Evolutionary conservation across 2,329 filamentous ascomycete genomes (phyloP), one percentile per base, ranked within the genome.

Genomic region (Daldinia eschscholtzii): DNA sequence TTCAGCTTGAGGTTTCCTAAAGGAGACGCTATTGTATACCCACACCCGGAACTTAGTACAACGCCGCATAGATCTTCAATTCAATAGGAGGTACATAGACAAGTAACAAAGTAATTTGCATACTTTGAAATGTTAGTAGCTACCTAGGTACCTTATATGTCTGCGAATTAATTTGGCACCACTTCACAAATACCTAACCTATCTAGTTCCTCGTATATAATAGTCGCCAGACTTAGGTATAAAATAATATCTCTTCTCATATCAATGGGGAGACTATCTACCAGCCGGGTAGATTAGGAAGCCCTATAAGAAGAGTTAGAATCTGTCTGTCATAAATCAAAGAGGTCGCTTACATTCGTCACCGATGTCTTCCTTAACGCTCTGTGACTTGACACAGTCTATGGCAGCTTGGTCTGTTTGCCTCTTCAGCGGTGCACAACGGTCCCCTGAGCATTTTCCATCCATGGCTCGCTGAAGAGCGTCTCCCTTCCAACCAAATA

Each of bases 401-500:
- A 78, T 74, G 50, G 77, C 77, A n/a, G 71, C 59, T 26, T 73
- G 71, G 66, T 77, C 74, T 1, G 75, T 77, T 69, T 78, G 76
- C 30, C 76, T 59, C 73, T 76, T 64, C 58, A 78, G 73, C 18
- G 76, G 74, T 12, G 75, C 67, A 65, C 76, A 78, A 53, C 74
- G 73, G 68, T 78, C 76, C 53, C 72, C 72, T 57, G 79, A 76
- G 74, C 81, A 83, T 53, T 76, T 70, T 57, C 72, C 72, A 52
- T 78, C 76, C 76, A 78, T 78, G 33, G 76, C 77, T 28, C 64
- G 76, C 74, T 82, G 80, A 48, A 81, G 78, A 0, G 79, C 71
- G 52, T 81, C 78, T 61, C 78, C 79, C 61, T 81, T 72, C 79
- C 79, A 80, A 41, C 79, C 79, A 66, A 81, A 81, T 12, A 81